Conservation (phyloP, 1,284 basidiomycete species). For the Macrocystidia cucumis region DNA sequence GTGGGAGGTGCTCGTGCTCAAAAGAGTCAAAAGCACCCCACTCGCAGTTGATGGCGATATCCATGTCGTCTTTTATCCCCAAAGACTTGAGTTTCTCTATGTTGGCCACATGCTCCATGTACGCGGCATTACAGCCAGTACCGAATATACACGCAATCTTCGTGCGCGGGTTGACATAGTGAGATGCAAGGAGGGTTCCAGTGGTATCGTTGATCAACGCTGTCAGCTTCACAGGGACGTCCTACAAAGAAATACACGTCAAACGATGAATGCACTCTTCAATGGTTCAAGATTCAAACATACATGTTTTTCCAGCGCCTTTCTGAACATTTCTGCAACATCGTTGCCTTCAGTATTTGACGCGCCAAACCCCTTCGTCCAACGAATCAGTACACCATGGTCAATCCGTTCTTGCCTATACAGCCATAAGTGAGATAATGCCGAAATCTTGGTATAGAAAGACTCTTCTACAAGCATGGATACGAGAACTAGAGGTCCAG, state of each 20-base stretch:
- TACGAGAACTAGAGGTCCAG: slow-evolving; percentile 72
- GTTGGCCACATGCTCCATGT: slow-evolving; percentile 81
- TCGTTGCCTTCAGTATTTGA: slow-evolving; percentile 89
- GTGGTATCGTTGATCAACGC: slow-evolving; percentile 97
- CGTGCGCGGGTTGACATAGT: slow-evolving; percentile 89
- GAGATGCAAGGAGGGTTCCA: slow-evolving; percentile 93
- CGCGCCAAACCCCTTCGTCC: slow-evolving; percentile 98
- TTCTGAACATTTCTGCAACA: slow-evolving; percentile 88
- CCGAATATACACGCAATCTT: slow-evolving; percentile 97
- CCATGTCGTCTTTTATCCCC: slow-evolving; percentile 58
- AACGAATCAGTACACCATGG: slow-evolving; percentile 91
- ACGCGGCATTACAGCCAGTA: slow-evolving; percentile 97
- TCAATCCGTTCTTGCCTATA: slow-evolving; percentile 86
- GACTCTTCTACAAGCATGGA: slow-evolving; percentile 78
- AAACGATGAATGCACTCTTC: slow-evolving; percentile 1
- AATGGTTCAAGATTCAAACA: slow-evolving; percentile 14
- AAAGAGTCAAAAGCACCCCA: slow-evolving; percentile 98
- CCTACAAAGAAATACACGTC: slow-evolving; percentile 25
- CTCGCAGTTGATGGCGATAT: slow-evolving; percentile 98
- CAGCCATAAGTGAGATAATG: background rate
- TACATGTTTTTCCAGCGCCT: slow-evolving; percentile 73
- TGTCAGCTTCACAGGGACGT: slow-evolving; percentile 70
- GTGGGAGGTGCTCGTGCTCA: slow-evolving; percentile 87
- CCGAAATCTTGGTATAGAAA: no score
- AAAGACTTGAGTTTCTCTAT: slow-evolving; percentile 77